Evolutionary conservation across 306 rosid species (phyloP), one percentile per base, ranked within the genome.

Genomic region (Lathyrus oleraceus): DNA sequence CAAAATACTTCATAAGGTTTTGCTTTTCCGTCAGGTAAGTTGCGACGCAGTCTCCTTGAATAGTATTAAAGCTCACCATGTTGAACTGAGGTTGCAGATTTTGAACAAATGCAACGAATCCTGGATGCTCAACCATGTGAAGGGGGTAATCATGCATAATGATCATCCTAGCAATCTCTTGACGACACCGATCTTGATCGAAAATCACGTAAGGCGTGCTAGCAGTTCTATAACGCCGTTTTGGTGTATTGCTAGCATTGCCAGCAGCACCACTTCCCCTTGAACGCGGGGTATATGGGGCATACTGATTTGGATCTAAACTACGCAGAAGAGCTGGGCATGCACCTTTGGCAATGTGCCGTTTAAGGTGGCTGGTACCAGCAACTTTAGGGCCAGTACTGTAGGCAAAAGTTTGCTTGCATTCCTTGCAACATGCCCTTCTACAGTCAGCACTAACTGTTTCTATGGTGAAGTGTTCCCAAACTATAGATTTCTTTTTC

Each of bases 391-490:
- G 76, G 72, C 98, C 98, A 1, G 96, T 92, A 79, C 98, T 92
- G 48, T 92, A 92, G 2, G 98, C 96, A 81, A 92, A 92, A 76
- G 87, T 87, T 80, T 92, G 98, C 72, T 88, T 86, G 81, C 98
- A 92, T 72, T 86, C 91, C 60, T 92, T 92, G 70, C 98, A 92
- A 78, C 82, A 88, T 4, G 98, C 98, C 74, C 98, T 87, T 81
- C 98, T 81, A 78, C 95, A 87, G 58, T 83, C 98, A 80, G 88
- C 54, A 79, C 95, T 77, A 28, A 92, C 87, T 12, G 77, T 80
- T 80, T 89, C 98, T 52, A 92, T 92, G 63, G 98, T 89, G 76
- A 92, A 92, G 84, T 92, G 95, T 81, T 89, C 92, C 98, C 98
- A 92, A 39, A 92, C 98, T 5, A 85, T 68, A 16, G 98, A 92